Evolutionary conservation across 1,284 basidiomycete genomes (phyloP).

Genomic region (Amylostereum areolatum): DNA sequence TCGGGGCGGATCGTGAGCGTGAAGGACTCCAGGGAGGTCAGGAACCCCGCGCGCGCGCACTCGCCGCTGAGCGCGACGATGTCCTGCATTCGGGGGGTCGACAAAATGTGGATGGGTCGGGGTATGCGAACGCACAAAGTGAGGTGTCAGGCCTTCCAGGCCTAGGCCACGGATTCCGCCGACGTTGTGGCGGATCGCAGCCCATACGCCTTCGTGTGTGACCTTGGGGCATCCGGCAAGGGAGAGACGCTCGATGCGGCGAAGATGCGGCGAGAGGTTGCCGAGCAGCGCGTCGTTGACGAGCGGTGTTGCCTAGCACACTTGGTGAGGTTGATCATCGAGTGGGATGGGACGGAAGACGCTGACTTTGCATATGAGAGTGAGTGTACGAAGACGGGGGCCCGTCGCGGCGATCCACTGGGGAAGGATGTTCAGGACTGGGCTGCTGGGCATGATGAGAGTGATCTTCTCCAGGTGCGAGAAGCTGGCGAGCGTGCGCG

Average conservation of each 20-base stretch:
- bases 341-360: background rate
- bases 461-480: constrained; percentile 40
- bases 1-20: constrained; percentile 49
- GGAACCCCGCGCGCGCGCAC: constrained; percentile 28
- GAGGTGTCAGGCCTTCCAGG: constrained; percentile 55
- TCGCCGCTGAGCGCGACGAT: constrained; percentile 38
- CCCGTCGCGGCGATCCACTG: constrained; percentile 44
- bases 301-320: constrained; percentile 46
- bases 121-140: constrained; percentile 42
- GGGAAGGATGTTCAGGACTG: constrained; percentile 43
- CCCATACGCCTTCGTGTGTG: constrained; percentile 53
- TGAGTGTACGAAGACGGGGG: constrained; percentile 43
- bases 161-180: constrained; percentile 46
- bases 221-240: constrained; percentile 63
- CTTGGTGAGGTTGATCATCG: constrained; percentile 7
- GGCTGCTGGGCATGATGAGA: constrained; percentile 63
- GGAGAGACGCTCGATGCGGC: constrained; percentile 45
- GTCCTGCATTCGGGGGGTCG: constrained; percentile 32
- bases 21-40: constrained; percentile 45
- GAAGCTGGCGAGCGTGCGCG: constrained; percentile 31
- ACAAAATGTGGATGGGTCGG: background rate
- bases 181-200: constrained; percentile 36
- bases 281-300: constrained; percentile 51
- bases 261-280: constrained; percentile 39
- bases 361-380: constrained; percentile 62